A percentile compares a stretch with the other conserved stretches of the same genome.
These are phyloP conservation scores for Suhomyces panamericanus DNA, from an alignment of 1,139 yeast genomes.

Conservation along the genomic window DNA sequence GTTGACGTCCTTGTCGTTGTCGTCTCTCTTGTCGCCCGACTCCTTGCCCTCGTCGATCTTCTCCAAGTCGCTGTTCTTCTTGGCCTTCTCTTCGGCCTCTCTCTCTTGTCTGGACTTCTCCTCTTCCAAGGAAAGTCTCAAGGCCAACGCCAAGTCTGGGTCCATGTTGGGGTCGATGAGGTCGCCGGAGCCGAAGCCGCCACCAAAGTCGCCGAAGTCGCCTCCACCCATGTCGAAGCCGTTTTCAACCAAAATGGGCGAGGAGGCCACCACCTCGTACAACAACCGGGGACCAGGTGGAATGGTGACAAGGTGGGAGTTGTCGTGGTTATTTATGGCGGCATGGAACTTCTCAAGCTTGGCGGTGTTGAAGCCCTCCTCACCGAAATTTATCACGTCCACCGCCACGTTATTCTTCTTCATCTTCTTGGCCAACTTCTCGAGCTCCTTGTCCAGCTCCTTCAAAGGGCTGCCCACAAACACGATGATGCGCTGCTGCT, in stretches of 20 bases:
- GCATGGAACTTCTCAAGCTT: constrained; percentile 80
- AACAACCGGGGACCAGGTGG: constrained; percentile 85
- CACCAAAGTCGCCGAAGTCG: constrained; percentile 32
- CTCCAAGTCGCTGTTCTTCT: constrained; percentile 28
- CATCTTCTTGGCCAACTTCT: constrained; percentile 85
- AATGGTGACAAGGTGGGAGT: constrained; percentile 81
- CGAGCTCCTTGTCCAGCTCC: constrained; percentile 71
- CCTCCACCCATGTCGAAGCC: constrained; percentile 49
- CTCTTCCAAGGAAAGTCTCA: constrained; percentile 80
- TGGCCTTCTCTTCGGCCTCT: constrained; percentile 46
- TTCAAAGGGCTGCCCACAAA: constrained; percentile 87
- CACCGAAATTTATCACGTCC: constrained; percentile 91
- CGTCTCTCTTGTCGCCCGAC: constrained; percentile 17
- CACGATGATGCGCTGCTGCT: constrained; percentile 84
- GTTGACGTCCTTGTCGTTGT: constrained; percentile 20
- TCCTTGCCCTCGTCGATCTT: constrained; percentile 32
- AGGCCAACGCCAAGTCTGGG: constrained; percentile 95
- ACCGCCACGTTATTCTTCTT: constrained; percentile 91
- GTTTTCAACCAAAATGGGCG: constrained; percentile 67
- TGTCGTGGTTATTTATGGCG: constrained; percentile 74
- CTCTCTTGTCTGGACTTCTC: constrained; percentile 77
- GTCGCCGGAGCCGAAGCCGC: constrained; percentile 52
- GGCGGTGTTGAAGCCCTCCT: constrained; percentile 72
- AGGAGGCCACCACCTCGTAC: constrained; percentile 70
- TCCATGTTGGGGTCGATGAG: constrained; percentile 90